phyloP scores from a whole-genome alignment of 345 rosid genomes.

The Odontarrhena argentea region DNA sequence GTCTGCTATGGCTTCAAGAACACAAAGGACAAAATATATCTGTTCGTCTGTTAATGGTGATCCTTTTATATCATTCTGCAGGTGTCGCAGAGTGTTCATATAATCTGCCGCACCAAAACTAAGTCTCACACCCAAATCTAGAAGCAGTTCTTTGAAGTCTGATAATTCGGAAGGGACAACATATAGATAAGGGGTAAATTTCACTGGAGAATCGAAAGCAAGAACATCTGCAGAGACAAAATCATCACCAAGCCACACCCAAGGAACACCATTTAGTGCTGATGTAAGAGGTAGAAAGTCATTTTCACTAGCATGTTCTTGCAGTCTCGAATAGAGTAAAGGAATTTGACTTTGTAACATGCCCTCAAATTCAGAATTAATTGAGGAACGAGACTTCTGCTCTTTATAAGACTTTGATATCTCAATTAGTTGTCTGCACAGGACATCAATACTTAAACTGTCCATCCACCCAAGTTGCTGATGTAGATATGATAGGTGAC shows the following conservation, averaged over 20 bases:
- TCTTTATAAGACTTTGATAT: slow-evolving; percentile 67
- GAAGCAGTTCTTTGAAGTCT: slow-evolving; percentile 73
- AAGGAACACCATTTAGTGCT: slow-evolving; percentile 69
- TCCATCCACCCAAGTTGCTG: slow-evolving; percentile 88
- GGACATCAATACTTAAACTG: slow-evolving; percentile 50
- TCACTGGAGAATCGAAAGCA: slow-evolving; percentile 97
- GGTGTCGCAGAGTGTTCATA: slow-evolving; percentile 64
- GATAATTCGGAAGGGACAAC: slow-evolving; percentile 95
- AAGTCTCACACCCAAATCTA: slow-evolving; percentile 76
- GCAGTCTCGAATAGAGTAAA: slow-evolving; percentile 62
- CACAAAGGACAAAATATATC: slow-evolving; percentile 68
- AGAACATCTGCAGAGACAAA: slow-evolving; percentile 77
- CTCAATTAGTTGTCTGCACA: slow-evolving; percentile 69
- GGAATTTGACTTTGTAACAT: slow-evolving; percentile 67
- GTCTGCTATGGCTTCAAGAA: slow-evolving; percentile 88
- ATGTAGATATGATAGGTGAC: slow-evolving; percentile 59
- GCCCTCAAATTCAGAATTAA: slow-evolving; percentile 55
- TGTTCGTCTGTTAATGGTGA: slow-evolving; percentile 67
- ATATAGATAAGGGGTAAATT: slow-evolving; percentile 87
- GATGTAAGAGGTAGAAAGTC: slow-evolving; percentile 62
- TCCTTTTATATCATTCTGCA: slow-evolving; percentile 70
- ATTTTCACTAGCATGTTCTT: slow-evolving; percentile 60
- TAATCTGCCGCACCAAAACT: slow-evolving; percentile 86
- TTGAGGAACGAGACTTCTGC: slow-evolving; percentile 51
- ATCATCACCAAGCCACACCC: slow-evolving; percentile 96